These are phyloP conservation scores for Leccinum broughii DNA, from an alignment of 768 basidiomycete species.

Conservation along the genomic window DNA sequence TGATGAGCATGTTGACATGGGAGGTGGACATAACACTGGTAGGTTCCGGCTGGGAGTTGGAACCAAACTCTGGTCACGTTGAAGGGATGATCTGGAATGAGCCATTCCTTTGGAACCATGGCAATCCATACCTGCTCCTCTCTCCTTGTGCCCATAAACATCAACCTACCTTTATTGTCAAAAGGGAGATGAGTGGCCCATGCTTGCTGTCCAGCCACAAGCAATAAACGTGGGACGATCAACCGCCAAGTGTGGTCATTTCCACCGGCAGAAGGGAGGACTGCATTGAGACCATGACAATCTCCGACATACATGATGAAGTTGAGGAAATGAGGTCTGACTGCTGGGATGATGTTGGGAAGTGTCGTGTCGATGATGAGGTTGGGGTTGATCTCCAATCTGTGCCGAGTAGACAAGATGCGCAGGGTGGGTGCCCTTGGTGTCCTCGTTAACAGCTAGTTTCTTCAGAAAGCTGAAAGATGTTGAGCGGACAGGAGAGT, in stretches of 20 bases:
- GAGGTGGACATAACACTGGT: background rate
- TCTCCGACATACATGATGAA: background rate
- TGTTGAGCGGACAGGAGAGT: too few species aligned
- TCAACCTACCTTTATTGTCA: background rate
- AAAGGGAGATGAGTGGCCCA: slow-evolving; percentile 1
- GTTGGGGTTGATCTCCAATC: too few species aligned
- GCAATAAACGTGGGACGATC: fast-evolving
- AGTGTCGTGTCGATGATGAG: too few species aligned
- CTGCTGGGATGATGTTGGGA: too few species aligned
- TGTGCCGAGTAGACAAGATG: too few species aligned
- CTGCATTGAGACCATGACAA: background rate
- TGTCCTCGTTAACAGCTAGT: too few species aligned
- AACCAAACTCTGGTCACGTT: background rate
- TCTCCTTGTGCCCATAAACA: background rate
- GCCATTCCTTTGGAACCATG: slow-evolving; percentile 3
- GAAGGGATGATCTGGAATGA: background rate
- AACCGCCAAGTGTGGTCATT: background rate
- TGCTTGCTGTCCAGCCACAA: background rate
- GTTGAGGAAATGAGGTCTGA: background rate
- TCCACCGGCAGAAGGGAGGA: background rate
- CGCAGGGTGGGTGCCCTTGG: too few species aligned
- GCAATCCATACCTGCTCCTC: background rate
- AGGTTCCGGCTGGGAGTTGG: background rate
- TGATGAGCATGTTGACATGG: background rate
- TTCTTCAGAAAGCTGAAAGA: too few species aligned